These are phyloP conservation scores for Pugionium cornutum DNA, from an alignment of 345 rosid species.

Conservation along the genomic window DNA sequence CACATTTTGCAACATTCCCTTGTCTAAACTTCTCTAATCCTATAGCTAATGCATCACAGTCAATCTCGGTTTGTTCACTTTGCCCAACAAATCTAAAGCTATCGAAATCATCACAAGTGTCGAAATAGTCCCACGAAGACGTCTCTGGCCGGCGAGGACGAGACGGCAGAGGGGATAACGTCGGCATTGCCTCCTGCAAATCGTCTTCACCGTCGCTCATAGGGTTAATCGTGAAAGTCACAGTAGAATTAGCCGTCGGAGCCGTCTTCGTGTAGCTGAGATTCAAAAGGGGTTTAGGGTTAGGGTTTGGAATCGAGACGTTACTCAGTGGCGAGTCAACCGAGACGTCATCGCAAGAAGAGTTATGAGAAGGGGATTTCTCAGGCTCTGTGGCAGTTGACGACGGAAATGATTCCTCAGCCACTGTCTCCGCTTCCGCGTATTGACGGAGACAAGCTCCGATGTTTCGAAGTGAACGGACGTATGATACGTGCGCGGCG, in stretches of 20 bases:
- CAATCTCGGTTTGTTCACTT: constrained; percentile 39
- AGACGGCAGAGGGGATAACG: constrained; percentile 49
- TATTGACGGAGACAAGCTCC: constrained; percentile 77
- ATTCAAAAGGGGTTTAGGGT: constrained; percentile 43
- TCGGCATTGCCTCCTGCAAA: constrained; percentile 26
- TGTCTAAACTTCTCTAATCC: constrained; percentile 46
- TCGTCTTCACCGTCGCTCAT: constrained; percentile 48
- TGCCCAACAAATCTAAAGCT: constrained; percentile 57
- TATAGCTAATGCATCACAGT: constrained; percentile 41
- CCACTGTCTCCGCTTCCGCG: constrained; percentile 67
- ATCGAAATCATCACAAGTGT: constrained; percentile 59
- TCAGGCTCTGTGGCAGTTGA: constrained; percentile 69
- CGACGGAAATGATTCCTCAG: constrained; percentile 60
- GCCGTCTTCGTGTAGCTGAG: constrained; percentile 59
- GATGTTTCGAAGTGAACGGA: constrained; percentile 66
- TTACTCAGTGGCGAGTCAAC: constrained; percentile 63
- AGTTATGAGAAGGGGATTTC: constrained; percentile 70
- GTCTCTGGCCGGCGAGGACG: constrained; percentile 59
- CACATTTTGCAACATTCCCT: constrained; percentile 33
- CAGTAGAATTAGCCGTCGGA: constrained; percentile 35
- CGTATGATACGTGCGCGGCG: constrained; percentile 89
- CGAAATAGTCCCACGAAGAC: constrained; percentile 83
- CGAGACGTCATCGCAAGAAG: constrained; percentile 60
- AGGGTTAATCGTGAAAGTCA: constrained; percentile 62
- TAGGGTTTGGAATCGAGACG: constrained; percentile 43